phyloP scores from a whole-genome alignment of 768 basidiomycete species.

The Suillus decipiens region DNA sequence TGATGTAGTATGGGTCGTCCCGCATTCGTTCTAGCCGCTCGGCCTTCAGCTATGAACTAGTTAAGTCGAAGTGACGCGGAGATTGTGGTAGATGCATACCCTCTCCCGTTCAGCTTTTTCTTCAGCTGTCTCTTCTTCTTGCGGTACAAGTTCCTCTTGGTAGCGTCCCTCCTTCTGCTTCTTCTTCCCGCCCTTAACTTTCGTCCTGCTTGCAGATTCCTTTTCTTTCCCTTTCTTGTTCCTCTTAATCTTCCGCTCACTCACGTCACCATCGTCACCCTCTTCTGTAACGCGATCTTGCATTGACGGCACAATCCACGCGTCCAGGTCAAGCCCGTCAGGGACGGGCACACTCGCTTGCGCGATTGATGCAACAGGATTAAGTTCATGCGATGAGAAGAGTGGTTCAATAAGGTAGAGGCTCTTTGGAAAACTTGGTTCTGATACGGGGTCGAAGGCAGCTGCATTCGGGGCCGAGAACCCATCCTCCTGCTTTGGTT shows the following conservation, averaged over 20 bases:
- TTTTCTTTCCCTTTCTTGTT: slow-evolving; percentile 51
- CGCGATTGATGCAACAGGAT: slow-evolving; percentile 77
- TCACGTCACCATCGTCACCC: slow-evolving; percentile 38
- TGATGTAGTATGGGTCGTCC: slow-evolving; percentile 92
- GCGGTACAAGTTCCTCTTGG: slow-evolving; percentile 37
- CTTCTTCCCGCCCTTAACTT: slow-evolving; percentile 44
- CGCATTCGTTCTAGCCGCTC: slow-evolving; percentile 74
- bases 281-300: slow-evolving; percentile 30
- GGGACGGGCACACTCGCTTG: slow-evolving; percentile 83
- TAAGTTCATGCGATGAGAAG: slow-evolving; percentile 76
- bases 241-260: slow-evolving; percentile 41
- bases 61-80: slow-evolving; percentile 11
- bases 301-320: slow-evolving; percentile 76
- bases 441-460: slow-evolving; percentile 38
- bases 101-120: slow-evolving; percentile 60
- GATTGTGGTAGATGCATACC: slow-evolving; percentile 42
- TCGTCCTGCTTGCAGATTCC: slow-evolving; percentile 30
- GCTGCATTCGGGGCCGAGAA: slow-evolving; percentile 40
- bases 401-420: slow-evolving; percentile 84
- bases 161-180: slow-evolving; percentile 36
- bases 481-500: slow-evolving; percentile 40
- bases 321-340: slow-evolving; percentile 82
- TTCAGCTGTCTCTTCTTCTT: slow-evolving; percentile 56
- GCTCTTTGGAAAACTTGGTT: slow-evolving; percentile 82
- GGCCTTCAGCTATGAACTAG: slow-evolving; percentile 58